Evolutionary conservation across 768 basidiomycete species (phyloP), one percentile per base, ranked within the genome.

Genomic region (Asterophora parasitica): DNA sequence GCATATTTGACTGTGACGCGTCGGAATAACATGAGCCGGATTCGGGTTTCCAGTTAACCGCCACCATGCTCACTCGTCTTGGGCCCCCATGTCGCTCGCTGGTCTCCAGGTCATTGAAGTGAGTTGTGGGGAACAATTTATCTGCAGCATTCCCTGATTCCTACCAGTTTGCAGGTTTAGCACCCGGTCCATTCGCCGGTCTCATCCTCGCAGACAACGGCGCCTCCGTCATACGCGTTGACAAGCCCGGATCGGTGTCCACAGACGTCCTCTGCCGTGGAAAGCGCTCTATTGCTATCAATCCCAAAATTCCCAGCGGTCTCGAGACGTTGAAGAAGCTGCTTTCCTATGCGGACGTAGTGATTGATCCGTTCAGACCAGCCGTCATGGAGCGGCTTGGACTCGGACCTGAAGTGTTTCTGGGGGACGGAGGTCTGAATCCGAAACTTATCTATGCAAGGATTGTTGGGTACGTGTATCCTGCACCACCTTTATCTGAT

Each of bases 301-400:
- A 87, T 56, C 73, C 81, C 13, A 92, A 91, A 68, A 61, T 71
- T 7, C 62, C 71, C 8, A 73, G 71, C 23, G 89, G 89, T 27
- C 62, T 76, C 35, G 74, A 73, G 15, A 60, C 81, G 15, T 59
- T 84, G 46, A 74, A 73, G 60, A 76, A 70, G 37, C 69, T 92
- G 49, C 76, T 91, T 17, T 61, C 69, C 23, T 63, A 72, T 30
- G 84, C 87, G n/a, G 89, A 92, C 62, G 75, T 92, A 12, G 67
- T 92, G 37, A 87, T 92, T 57, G 89, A 92, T 60, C 82, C 90
- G 1, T 92, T 86, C 62, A 72, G 89, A 39, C 88, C 89, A 42
- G 90, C 89, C 1, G 87, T 91, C 2, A 72, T 92, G 67, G 89
- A 92, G 59, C 75, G 77, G 50, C 68, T 90, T 26, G 85, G 84